Evolutionary conservation across 108 stramenopile species (phyloP).

Genomic region (Fragilaria crotonensis): DNA sequence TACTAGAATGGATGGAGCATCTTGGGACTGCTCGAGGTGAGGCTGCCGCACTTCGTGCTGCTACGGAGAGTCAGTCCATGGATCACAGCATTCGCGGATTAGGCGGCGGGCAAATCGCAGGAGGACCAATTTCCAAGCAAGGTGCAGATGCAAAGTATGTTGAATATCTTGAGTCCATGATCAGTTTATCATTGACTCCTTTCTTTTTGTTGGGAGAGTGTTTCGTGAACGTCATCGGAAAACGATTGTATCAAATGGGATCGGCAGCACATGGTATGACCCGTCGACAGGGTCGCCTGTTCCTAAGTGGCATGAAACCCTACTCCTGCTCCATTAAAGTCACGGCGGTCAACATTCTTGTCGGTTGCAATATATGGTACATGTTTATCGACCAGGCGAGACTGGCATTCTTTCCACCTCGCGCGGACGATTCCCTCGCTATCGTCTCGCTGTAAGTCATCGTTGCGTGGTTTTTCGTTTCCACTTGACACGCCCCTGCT

Average conservation of each 20-base stretch:
- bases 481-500: background rate
- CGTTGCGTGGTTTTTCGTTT: background rate
- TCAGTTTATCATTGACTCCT: conserved; percentile 20
- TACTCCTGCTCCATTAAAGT: conserved; percentile 34
- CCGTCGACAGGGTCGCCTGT: conserved; percentile 16
- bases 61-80: conserved; percentile 5
- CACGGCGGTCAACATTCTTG: conserved; percentile 69
- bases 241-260: background rate
- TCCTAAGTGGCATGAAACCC: conserved; percentile 35
- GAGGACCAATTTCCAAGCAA: background rate
- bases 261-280: background rate
- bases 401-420: conserved; percentile 48
- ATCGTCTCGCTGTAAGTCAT: conserved; percentile 40
- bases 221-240: conserved; percentile 8
- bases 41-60: conserved; percentile 35
- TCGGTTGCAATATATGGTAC: conserved; percentile 64
- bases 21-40: conserved; percentile 22
- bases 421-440: conserved; percentile 42
- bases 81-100: conserved; percentile 3
- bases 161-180: conserved; percentile 15
- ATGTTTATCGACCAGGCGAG: conserved; percentile 58
- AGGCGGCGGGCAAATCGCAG: background rate
- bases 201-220: conserved; percentile 8
- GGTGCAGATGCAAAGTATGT: conserved; percentile 1
- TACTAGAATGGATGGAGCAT: conserved; percentile 40